phyloP scores from a whole-genome alignment of 2,329 filamentous ascomycete genomes.

The Acarospora socialis region DNA sequence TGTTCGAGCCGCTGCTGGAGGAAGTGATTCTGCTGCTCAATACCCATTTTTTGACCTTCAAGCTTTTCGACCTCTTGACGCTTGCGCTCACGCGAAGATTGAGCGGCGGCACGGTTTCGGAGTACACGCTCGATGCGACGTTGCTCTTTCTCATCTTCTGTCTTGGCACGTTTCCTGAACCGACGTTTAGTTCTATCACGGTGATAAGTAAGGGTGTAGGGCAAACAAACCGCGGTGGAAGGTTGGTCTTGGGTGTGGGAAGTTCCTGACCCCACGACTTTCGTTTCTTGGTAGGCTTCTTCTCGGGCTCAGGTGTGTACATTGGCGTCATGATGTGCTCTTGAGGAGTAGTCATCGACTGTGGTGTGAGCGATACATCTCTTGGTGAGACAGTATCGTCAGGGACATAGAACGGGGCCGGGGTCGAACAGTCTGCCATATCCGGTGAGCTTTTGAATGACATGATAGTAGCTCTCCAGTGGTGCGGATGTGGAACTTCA shows the following conservation, averaged over 20 bases:
- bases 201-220: slow-evolving; percentile 1
- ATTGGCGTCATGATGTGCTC: too few relatives aligned
- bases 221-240: slow-evolving; percentile 64
- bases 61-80: slow-evolving; percentile 77
- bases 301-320: too few relatives aligned
- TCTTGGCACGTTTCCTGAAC: slow-evolving; percentile 85
- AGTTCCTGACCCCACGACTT: slow-evolving; percentile 98
- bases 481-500: too few relatives aligned
- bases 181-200: slow-evolving; percentile 10
- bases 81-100: slow-evolving; percentile 92
- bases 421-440: too few relatives aligned
- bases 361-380: too few relatives aligned
- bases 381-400: too few relatives aligned
- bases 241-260: slow-evolving; percentile 89
- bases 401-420: too few relatives aligned
- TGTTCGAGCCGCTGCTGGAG: slow-evolving; percentile 50
- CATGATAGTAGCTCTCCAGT: too few relatives aligned
- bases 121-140: slow-evolving; percentile 93
- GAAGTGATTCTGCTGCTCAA: slow-evolving; percentile 58
- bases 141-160: slow-evolving; percentile 97
- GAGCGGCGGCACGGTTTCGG: slow-evolving; percentile 85
- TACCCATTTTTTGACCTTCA: slow-evolving; percentile 46
- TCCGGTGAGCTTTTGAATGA: too few relatives aligned
- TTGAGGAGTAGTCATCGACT: too few relatives aligned
- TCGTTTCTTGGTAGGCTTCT: slow-evolving; percentile 77